Evolutionary conservation across 257 asterid genomes (phyloP), one percentile per base, ranked within the genome.

Genomic region (Plantago ovata): DNA sequence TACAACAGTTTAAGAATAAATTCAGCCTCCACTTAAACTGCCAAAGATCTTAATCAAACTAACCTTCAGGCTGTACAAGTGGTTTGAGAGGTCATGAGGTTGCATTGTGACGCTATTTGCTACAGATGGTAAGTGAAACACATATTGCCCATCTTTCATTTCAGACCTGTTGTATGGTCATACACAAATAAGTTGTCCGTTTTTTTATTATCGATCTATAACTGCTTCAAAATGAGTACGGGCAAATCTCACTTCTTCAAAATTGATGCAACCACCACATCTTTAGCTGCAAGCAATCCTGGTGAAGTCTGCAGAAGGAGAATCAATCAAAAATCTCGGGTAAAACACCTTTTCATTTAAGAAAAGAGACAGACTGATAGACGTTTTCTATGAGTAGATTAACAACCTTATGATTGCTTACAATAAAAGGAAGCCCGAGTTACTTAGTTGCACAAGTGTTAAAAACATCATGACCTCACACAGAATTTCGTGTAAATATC

Each of bases 81-180:
- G 95, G 73, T 76, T 79, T 69, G 73, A 75, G 61, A 92, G 70
- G 64, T 82, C 91, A 46, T 55, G 46, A 69, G 86, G 65, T 64
- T 77, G 89, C 73, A 86, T 46, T 62, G 70, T 62, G 46, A 74
- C 70, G 79, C 76, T 76, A 71, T 86, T 86, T 55, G 95, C 95
- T 24, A 88, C 67, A 45, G 84, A 79, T 21, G 94, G 95, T 71
- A 88, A 80, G 74, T 86, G 78, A 70, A 88, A 85, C 54, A 86
- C 80, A 71, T 92, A 84, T 65, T 88, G 95, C 62, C 98, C 98
- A 53, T 81, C 95, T 81, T 88, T 92, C 76, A 82, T 69, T 74
- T 86, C 94, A 45, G 97, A 81, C 77, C 98, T 92, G 82, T 63
- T 53, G 38, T 58, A 60, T 40, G 59, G 69, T 70, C 58, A 73